Evolutionary conservation across 306 rosid genomes (phyloP).

Genomic region (Begonia masoniana): DNA sequence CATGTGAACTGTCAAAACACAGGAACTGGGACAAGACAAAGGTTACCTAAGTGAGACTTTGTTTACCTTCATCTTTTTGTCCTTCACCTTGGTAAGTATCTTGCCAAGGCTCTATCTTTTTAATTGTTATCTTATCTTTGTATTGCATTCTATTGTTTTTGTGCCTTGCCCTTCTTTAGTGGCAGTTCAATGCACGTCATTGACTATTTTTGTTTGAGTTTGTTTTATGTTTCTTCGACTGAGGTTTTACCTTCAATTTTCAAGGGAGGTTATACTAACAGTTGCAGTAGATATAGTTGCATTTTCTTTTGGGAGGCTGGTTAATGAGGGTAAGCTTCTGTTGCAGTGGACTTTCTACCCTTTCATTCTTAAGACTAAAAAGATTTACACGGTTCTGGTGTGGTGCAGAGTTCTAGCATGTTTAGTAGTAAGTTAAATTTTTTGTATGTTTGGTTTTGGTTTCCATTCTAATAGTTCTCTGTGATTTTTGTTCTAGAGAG

Average conservation of each 20-base stretch:
- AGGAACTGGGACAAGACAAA: constrained; percentile 88
- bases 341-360: constrained; percentile 99
- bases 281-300: no score
- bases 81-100: constrained; percentile 69
- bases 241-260: no score
- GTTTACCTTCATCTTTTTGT: constrained; percentile 59
- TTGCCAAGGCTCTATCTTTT: constrained; percentile 1
- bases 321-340: neutral
- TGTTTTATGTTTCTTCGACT: no score
- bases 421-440: constrained; percentile 66
- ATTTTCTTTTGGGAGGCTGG: neutral
- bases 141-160: no score
- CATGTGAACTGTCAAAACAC: constrained; percentile 3
- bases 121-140: neutral
- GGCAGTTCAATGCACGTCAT: no score
- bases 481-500: no score
- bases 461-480: no score
- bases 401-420: constrained; percentile 98
- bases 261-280: no score
- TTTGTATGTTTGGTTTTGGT: neutral
- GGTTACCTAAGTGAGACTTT: constrained; percentile 88
- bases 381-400: constrained; percentile 77
- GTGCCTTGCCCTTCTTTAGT: no score
- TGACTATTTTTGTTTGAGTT: no score
- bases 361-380: constrained; percentile 79